Evolutionary conservation across 306 rosid species (phyloP).

Genomic region (Cicer yamashitae): DNA sequence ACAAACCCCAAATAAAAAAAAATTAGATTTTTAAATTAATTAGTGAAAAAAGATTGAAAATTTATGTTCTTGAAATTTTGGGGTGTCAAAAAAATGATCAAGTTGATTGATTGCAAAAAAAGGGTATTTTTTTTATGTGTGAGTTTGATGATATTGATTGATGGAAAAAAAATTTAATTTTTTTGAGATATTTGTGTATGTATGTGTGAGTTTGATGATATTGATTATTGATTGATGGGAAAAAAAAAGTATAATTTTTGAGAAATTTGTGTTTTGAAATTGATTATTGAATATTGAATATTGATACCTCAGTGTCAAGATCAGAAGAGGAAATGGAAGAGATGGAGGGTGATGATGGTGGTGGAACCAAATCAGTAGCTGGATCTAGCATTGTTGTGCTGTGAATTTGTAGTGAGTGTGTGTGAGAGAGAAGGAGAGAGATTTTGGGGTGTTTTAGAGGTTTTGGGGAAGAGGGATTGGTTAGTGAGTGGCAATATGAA

Average conservation of each 20-base stretch:
- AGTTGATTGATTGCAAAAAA: background rate
- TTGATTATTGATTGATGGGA: too few relatives aligned
- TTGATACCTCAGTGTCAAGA: conserved; percentile 82
- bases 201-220: too few relatives aligned
- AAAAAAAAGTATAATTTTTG: background rate
- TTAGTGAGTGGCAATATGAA: background rate
- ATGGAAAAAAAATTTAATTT: background rate
- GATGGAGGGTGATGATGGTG: conserved; percentile 85
- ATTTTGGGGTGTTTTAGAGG: conserved; percentile 16
- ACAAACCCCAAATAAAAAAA: conserved; percentile 17
- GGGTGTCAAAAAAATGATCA: conserved; percentile 21
- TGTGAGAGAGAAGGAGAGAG: background rate
- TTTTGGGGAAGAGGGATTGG: conserved; percentile 13
- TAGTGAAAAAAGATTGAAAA: background rate
- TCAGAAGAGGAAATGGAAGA: conserved; percentile 97
- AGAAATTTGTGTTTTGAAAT: background rate
- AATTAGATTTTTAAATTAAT: background rate
- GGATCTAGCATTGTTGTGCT: conserved; percentile 76
- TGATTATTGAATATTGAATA: background rate
- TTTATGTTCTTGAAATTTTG: conserved; percentile 8
- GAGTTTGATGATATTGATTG: background rate
- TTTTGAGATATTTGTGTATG: too few relatives aligned
- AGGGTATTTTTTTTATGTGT: background rate
- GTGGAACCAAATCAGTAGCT: conserved; percentile 73
- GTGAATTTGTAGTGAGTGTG: background rate